Percentiles rank a stretch among this genome's conserved stretches.
phyloP scores from a whole-genome alignment of 495 filamentous ascomycete species.

The Elasticomyces elasticus region DNA sequence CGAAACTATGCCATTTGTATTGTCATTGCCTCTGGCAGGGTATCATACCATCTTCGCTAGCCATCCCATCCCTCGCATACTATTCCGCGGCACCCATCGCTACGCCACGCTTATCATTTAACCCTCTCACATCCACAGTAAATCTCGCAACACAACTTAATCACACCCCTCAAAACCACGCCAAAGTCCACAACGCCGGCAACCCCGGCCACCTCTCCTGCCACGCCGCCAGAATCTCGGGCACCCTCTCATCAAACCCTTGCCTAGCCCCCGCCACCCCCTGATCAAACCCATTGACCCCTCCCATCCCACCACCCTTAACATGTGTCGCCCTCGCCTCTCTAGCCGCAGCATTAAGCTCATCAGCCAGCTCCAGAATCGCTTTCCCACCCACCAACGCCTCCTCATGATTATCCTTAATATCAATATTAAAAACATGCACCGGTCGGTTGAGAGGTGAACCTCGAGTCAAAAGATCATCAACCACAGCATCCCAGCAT shows the following conservation, averaged over 20 bases:
- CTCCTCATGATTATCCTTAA: constrained; percentile 97
- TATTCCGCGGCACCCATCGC: too few relatives aligned
- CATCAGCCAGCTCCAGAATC: constrained; percentile 83
- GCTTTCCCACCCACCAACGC: constrained; percentile 81
- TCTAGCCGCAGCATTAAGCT: constrained; percentile 69
- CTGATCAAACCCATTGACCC: constrained; percentile 53
- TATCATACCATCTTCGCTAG: too few relatives aligned
- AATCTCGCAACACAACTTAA: too few relatives aligned
- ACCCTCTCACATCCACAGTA: too few relatives aligned
- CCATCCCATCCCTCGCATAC: too few relatives aligned
- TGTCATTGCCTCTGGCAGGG: too few relatives aligned
- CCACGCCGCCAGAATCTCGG: constrained; percentile 89
- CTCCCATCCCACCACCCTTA: constrained; percentile 25
- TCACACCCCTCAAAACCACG: constrained; percentile 80
- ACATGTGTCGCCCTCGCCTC: constrained; percentile 74
- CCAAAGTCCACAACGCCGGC: constrained; percentile 86
- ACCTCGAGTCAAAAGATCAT: constrained; percentile 79
- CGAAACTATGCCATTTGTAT: not conserved
- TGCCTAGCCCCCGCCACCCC: constrained; percentile 55
- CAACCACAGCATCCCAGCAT: constrained; percentile 97
- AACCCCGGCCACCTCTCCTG: constrained; percentile 88
- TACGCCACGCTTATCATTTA: too few relatives aligned
- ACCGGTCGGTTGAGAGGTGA: constrained; percentile 78
- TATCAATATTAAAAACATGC: constrained; percentile 96
- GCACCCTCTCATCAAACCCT: constrained; percentile 87